Evolutionary conservation across 2,329 filamentous ascomycete species (phyloP), one percentile per base, ranked within the genome.

Genomic region (Pseudogymnoascus pannorum): DNA sequence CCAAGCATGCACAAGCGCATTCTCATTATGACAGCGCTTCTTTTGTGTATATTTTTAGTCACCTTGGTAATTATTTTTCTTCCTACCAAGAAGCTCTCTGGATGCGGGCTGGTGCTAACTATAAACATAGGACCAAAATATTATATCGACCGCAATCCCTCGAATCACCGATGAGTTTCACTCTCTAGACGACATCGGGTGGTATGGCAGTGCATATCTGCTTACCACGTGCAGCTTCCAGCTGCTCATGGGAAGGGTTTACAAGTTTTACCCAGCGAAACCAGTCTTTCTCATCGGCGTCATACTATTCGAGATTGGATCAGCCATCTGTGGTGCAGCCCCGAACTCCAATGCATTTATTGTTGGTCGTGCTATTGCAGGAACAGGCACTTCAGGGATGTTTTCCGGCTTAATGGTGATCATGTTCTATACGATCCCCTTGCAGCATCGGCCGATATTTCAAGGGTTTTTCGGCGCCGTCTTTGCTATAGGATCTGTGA

Each of bases 131-230:
- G 77, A 79, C 31, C 74, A 59, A 42, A 59, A 35, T 8, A 58
- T 63, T 64, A 18, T 58, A 33, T 44, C 58, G 11, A 51, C 35
- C 8, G 65, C 65, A 14, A 66, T 66, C 29, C 65, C 65, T n/a
- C 62, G 62, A 57, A 66, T 66, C 60, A 65, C 65, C 31, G 63
- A 68, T 42, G 63, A 63, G 57, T 68, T 68, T 51, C 61, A 66
- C 60, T 66, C 64, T 5, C 62, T 68, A 14, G 31, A 61, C 26
- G 66, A 68, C 58, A 63, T 67, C 31, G 65, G 66, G 14, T 77
- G 76, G 75, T 77, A 77, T 54, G 74, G 73, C 1, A 71, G 69
- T 61, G 71, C 71, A 26, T 72, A 74, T 61, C 61, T 72, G 64
- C 67, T 75, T 64, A 72, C 72, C 54, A 62, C 68, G 29, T 66